phyloP scores from a whole-genome alignment of 129 eudicot species.

The Cynara cardunculus region DNA sequence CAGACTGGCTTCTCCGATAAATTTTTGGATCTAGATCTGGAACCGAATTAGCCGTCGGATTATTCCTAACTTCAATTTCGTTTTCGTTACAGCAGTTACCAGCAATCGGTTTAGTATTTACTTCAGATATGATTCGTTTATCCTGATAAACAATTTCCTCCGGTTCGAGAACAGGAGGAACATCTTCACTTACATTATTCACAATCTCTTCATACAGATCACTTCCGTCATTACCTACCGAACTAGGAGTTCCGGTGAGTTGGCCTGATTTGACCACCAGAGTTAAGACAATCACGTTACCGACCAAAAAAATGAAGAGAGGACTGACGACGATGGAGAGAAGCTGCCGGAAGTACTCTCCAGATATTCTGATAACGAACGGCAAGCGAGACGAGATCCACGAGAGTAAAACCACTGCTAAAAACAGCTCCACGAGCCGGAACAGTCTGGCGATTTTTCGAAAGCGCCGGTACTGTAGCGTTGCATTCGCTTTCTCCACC shows the following conservation, averaged over 20 bases:
- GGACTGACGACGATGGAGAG: constrained; percentile 49
- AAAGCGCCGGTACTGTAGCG: constrained; percentile 34
- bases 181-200: neutral
- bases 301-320: constrained; percentile 60
- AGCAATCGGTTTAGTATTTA: neutral
- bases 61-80: constrained; percentile 4
- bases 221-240: constrained; percentile 21
- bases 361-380: constrained; percentile 43
- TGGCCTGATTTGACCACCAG: constrained; percentile 71
- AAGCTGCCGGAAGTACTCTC: constrained; percentile 50
- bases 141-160: constrained; percentile 51
- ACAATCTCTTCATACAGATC: constrained; percentile 37
- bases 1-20: constrained; percentile 42
- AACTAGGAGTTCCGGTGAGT: constrained; percentile 21
- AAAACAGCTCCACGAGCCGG: constrained; percentile 50
- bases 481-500: constrained; percentile 41
- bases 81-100: neutral
- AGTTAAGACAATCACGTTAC: constrained; percentile 68
- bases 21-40: constrained; percentile 29
- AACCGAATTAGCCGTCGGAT: neutral
- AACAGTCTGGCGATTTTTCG: constrained; percentile 42
- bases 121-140: constrained; percentile 47
- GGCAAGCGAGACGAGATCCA: constrained; percentile 79
- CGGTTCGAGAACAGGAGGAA: constrained; percentile 21
- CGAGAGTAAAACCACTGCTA: constrained; percentile 31